Percentiles rank a stretch among this genome's conserved stretches.
Conservation (phyloP, 2,329 filamentous ascomycete genomes). For the Stachybotrys chlorohalonatus region DNA sequence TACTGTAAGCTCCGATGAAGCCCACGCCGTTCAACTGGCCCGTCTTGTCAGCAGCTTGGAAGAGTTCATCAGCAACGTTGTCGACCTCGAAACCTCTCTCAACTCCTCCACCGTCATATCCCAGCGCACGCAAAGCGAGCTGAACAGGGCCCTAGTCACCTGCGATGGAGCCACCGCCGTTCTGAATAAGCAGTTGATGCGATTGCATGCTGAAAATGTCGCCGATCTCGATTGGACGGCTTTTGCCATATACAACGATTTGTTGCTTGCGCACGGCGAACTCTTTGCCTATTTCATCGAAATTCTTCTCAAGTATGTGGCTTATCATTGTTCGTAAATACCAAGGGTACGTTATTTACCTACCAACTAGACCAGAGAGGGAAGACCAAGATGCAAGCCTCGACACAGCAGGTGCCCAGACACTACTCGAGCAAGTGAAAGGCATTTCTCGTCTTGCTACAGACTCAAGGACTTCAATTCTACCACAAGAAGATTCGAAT, state of each 20-base stretch:
- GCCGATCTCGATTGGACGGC: slow-evolving; percentile 13
- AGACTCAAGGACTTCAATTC: no score
- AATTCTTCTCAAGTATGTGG: slow-evolving; percentile 14
- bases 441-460: no score
- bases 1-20: slow-evolving; percentile 1
- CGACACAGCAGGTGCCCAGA: no score
- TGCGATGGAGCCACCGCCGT: slow-evolving; percentile 19
- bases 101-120: slow-evolving; percentile 16
- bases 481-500: no score
- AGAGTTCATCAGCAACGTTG: slow-evolving; percentile 13
- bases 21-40: slow-evolving; percentile 9
- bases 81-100: slow-evolving; percentile 16
- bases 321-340: neutral
- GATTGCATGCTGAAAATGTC: slow-evolving; percentile 16
- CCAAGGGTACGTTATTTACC: slow-evolving; percentile 7
- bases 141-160: slow-evolving; percentile 15
- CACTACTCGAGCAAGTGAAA: no score
- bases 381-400: no score
- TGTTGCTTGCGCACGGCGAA: slow-evolving; percentile 13
- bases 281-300: slow-evolving; percentile 14
- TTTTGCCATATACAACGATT: slow-evolving; percentile 13
- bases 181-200: slow-evolving; percentile 24
- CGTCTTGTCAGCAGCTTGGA: slow-evolving; percentile 13
- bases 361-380: neutral
- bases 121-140: slow-evolving; percentile 14